Conservation (phyloP, 2,329 filamentous ascomycete genomes). For the Colletotrichum simmondsii region DNA sequence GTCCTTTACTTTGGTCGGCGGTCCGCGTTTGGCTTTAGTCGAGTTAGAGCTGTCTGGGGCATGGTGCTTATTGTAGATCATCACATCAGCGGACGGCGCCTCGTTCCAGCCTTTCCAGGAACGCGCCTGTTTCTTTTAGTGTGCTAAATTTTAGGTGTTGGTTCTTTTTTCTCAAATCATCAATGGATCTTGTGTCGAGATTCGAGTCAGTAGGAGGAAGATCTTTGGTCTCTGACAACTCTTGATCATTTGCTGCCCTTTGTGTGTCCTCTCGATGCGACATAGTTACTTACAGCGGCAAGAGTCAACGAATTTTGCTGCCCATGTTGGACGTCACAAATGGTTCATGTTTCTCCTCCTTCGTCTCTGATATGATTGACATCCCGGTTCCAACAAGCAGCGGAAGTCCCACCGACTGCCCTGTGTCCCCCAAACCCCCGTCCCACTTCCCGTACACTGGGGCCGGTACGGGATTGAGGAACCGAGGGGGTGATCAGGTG, state of each 20-base stretch:
- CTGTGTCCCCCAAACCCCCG: neutral
- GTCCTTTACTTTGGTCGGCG: neutral
- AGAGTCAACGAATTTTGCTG: neutral
- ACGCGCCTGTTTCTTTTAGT: neutral
- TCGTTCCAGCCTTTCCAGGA: neutral
- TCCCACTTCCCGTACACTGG: neutral
- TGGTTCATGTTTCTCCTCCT: neutral
- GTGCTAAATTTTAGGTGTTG: neutral
- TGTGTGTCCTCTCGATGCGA: neutral
- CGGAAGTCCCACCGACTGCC: no score
- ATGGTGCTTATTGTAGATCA: neutral
- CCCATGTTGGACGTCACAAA: neutral
- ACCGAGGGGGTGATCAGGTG: constrained; percentile 1
- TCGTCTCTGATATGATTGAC: neutral
- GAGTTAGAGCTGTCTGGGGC: neutral
- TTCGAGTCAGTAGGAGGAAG: neutral
- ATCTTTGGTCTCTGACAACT: neutral
- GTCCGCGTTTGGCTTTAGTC: neutral
- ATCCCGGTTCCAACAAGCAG: neutral
- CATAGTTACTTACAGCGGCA: neutral
- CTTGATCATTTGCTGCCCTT: neutral
- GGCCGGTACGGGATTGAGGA: neutral
- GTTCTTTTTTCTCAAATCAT: neutral
- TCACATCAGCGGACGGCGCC: neutral
- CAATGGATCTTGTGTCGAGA: neutral